phyloP scores from a whole-genome alignment of 2,329 filamentous ascomycete genomes.

The Elsinoe perseae region DNA sequence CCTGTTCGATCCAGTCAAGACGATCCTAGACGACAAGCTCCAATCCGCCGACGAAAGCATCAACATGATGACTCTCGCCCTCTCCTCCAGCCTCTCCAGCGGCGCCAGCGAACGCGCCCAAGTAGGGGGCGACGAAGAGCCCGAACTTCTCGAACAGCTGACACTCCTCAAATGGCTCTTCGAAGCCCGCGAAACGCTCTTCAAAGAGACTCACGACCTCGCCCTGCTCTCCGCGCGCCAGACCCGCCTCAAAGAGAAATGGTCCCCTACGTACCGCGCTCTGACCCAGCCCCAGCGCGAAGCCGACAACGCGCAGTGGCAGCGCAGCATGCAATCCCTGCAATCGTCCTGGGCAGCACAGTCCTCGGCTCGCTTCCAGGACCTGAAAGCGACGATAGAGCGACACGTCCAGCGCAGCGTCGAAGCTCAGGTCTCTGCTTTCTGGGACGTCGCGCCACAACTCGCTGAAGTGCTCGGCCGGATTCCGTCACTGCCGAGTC shows the following conservation, averaged over 20 bases:
- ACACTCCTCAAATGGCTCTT: conserved; percentile 96
- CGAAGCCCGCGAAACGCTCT: conserved; percentile 79
- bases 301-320: conserved; percentile 1
- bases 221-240: neutral
- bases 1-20: conserved; percentile 77
- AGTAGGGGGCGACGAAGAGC: conserved; percentile 90
- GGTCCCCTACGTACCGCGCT: conserved; percentile 1
- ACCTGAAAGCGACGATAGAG: conserved; percentile 72
- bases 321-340: conserved; percentile 47
- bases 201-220: conserved; percentile 78
- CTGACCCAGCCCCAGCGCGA: conserved; percentile 4
- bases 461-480: conserved; percentile 71
- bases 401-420: conserved; percentile 80
- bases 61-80: conserved; percentile 58
- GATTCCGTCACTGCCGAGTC: conserved; percentile 48
- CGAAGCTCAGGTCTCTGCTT: conserved; percentile 83
- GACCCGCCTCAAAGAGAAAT: conserved; percentile 8
- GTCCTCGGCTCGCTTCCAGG: conserved; percentile 62
- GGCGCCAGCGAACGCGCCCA: conserved; percentile 57
- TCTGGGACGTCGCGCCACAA: conserved; percentile 93
- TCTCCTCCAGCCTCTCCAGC: conserved; percentile 2
- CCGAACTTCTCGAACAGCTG: conserved; percentile 86
- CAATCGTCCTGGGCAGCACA: conserved; percentile 64
- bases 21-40: conserved; percentile 69
- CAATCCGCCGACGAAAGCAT: conserved; percentile 68